Percentiles rank a stretch among this genome's conserved stretches.
phyloP scores from a whole-genome alignment of 768 basidiomycete genomes.

The Glaciozyma antarctica region DNA sequence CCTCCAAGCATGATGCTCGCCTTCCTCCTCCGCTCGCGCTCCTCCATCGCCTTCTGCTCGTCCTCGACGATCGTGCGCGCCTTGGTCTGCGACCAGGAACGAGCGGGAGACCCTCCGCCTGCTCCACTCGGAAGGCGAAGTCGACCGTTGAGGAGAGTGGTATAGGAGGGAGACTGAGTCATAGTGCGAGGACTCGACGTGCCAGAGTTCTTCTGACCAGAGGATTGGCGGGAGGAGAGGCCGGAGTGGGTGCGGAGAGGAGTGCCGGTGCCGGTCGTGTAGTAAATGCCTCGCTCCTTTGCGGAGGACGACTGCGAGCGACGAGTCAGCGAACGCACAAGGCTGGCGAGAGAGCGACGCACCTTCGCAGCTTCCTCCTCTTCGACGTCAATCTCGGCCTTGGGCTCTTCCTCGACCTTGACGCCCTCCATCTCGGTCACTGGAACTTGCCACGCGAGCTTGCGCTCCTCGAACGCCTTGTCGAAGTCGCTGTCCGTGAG shows the following conservation, averaged over 20 bases:
- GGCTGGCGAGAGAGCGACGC: not conserved
- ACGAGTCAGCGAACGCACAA: not conserved
- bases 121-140: conserved; percentile 2
- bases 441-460: conserved; percentile 18
- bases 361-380: not conserved
- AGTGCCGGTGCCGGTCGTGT: conserved; percentile 9
- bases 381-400: not conserved
- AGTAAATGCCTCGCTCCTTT: conserved; percentile 8
- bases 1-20: conserved; percentile 12
- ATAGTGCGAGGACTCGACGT: not conserved
- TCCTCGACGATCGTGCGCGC: conserved; percentile 7
- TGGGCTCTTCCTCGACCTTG: not conserved
- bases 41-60: conserved; percentile 5
- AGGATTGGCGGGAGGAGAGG: not conserved
- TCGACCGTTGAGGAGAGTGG: conserved; percentile 7
- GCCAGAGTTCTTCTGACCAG: too few species aligned
- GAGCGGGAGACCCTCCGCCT: not conserved
- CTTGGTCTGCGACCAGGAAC: conserved; percentile 12
- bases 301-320: not conserved
- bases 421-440: conserved; percentile 13
- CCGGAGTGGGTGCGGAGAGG: conserved; percentile 12
- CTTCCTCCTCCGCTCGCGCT: conserved; percentile 13
- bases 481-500: conserved; percentile 11
- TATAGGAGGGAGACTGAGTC: conserved; percentile 4
- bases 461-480: conserved; percentile 1